phyloP scores from a whole-genome alignment of 2,329 filamentous ascomycete species.

The Xylaria sp. region DNA sequence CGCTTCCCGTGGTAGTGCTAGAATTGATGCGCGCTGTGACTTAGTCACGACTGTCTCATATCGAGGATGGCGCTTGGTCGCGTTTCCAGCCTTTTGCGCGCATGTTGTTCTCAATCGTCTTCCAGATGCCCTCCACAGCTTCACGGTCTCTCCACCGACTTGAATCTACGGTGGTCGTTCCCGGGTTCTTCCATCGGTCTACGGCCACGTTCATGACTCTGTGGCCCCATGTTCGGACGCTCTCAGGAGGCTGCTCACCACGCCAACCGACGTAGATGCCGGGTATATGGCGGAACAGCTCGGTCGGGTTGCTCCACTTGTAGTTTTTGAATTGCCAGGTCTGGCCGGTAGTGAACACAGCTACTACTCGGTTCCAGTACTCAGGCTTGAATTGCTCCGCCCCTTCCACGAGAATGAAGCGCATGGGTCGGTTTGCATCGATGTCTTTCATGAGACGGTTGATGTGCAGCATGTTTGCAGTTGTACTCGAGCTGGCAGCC shows the following conservation, averaged over 20 bases:
- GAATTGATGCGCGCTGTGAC: background rate
- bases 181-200: slow-evolving; percentile 80
- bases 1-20: background rate
- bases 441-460: slow-evolving; percentile 79
- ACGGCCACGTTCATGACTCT: slow-evolving; percentile 81
- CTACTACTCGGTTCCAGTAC: slow-evolving; percentile 95
- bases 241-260: slow-evolving; percentile 81
- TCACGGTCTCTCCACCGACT: slow-evolving; percentile 87
- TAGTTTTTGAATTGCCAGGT: slow-evolving; percentile 99
- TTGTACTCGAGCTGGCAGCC: slow-evolving; percentile 68
- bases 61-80: slow-evolving; percentile 71
- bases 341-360: slow-evolving; percentile 97
- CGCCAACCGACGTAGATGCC: slow-evolving; percentile 94
- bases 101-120: slow-evolving; percentile 88
- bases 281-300: slow-evolving; percentile 88
- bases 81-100: slow-evolving; percentile 82
- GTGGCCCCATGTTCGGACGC: slow-evolving; percentile 85
- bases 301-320: slow-evolving; percentile 90
- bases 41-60: slow-evolving; percentile 46
- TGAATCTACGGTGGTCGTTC: slow-evolving; percentile 57
- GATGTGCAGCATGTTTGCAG: slow-evolving; percentile 86
- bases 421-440: slow-evolving; percentile 77
- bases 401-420: slow-evolving; percentile 95
- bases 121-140: slow-evolving; percentile 93
- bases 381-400: slow-evolving; percentile 97